Evolutionary conservation across 2,329 filamentous ascomycete species (phyloP).

Genomic region (Hymenoscyphus salicellus): DNA sequence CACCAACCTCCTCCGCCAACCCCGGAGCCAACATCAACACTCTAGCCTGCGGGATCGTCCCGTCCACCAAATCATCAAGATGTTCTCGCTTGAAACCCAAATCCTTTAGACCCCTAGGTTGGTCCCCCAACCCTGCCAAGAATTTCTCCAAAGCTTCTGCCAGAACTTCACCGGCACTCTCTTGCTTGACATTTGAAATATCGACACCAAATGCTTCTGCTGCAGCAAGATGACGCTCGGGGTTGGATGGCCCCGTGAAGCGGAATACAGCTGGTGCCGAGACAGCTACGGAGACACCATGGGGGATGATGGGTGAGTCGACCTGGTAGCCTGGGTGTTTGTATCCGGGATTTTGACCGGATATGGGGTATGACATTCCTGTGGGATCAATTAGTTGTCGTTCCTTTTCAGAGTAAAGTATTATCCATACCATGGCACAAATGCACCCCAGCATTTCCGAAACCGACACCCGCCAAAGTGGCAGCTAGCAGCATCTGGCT

Average conservation of each 20-base stretch:
- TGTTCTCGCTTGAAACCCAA: conserved; percentile 76
- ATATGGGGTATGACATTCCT: conserved; percentile 97
- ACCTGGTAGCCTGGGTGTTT: conserved; percentile 84
- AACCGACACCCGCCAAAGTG: conserved; percentile 90
- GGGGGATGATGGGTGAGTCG: conserved; percentile 76
- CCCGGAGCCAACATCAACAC: conserved; percentile 90
- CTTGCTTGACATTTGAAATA: conserved; percentile 78
- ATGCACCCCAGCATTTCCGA: conserved; percentile 96
- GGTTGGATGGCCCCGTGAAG: conserved; percentile 89
- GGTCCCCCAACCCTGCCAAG: conserved; percentile 78
- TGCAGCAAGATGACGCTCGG: conserved; percentile 83
- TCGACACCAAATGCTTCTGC: conserved; percentile 91
- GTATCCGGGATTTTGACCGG: conserved; percentile 89
- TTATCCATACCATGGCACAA: conserved; percentile 58
- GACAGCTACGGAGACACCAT: conserved; percentile 92
- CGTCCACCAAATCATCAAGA: conserved; percentile 83
- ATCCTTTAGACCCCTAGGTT: conserved; percentile 79
- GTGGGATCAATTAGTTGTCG: not conserved
- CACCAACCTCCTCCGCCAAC: conserved; percentile 65
- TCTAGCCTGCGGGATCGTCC: conserved; percentile 85
- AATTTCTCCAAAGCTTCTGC: conserved; percentile 80
- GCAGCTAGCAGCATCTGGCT: conserved; percentile 93
- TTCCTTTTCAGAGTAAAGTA: not conserved
- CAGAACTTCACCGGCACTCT: conserved; percentile 85
- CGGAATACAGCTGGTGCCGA: conserved; percentile 90